Base-by-base conservation (phyloP, 495 filamentous ascomycete species). In the Aspergillus affinis region DNA sequence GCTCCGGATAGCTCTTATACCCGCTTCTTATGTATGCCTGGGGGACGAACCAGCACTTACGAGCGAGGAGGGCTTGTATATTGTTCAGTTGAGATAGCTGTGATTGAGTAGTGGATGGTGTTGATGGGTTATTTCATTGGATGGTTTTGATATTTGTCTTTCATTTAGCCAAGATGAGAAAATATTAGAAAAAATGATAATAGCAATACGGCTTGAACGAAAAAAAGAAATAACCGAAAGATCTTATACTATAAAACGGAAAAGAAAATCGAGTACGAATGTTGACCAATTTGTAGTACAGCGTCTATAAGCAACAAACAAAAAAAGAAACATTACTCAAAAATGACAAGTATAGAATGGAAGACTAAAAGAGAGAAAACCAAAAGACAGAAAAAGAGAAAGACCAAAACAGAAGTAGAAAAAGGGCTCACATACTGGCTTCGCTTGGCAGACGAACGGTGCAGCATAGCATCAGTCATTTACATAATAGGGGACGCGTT, bases 391-490 rank as follows among this genome's bases (percentile, higher is more conserved):
- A 45, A 32, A 55, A 51, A 51, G 17, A 32, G 18, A n/a, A 17
- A n/a, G n/a, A n/a, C 6, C 30, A 32, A 12, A 12, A 12, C 30
- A 32, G 30, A 32, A 7, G 30, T 8, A 32, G 30, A 32, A 32
- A 32, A n/a, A 36, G 51, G 29, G 27, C 15, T 21, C 52, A 19
- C 32, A 46, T 44, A 45, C n/a, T 30, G 29, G 15, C 36, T 32
- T 36, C n/a, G 32, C 17, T 17, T 21, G 45, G 52, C 32, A 17
- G 27, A 44, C 12, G 27, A 46, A 54, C 52, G 30, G 49, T 46
- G 61, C 60, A 62, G 21, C 57, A 51, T 55, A 58, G 44, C 51
- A 54, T 64, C 46, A 53, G 49, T 62, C 57, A 61, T 58, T 60
- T 41, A 61, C 51, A 45, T 63, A 55, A 54, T 56, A 23, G 21